Evolutionary conservation across 306 rosid species (phyloP).

Genomic region (Gillenia trifoliata): DNA sequence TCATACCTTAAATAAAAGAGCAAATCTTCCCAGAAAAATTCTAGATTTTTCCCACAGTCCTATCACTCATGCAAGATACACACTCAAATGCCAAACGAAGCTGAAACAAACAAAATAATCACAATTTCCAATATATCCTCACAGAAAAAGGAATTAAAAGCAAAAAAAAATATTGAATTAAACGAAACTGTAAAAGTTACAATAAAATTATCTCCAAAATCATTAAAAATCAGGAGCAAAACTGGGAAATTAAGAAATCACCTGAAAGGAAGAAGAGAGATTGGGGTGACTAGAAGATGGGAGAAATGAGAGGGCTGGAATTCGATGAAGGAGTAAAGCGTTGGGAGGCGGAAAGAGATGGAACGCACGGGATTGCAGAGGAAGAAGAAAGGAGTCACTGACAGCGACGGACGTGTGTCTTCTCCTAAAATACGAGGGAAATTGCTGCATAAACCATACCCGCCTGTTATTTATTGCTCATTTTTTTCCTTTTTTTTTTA

Average conservation of each 20-base stretch:
- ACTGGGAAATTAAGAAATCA: background rate
- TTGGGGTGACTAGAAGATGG: background rate
- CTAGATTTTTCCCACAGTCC: background rate
- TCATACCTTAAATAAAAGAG: background rate
- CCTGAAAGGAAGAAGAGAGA: background rate
- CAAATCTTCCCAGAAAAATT: background rate
- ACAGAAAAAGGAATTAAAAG: background rate
- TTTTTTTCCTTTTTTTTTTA: background rate
- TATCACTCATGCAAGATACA: background rate
- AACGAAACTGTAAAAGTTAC: background rate
- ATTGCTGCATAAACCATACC: background rate
- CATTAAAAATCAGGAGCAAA: background rate
- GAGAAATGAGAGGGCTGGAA: background rate
- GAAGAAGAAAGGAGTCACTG: background rate
- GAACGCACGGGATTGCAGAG: background rate
- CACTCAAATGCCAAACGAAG: background rate
- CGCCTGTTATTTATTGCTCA: background rate
- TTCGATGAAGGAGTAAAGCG: background rate
- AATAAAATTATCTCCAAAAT: background rate
- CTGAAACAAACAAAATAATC: background rate
- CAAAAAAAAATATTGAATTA: background rate
- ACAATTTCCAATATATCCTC: background rate
- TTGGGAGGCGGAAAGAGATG: background rate
- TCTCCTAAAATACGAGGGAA: background rate
- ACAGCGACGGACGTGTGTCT: background rate